Evolutionary conservation across 2,329 filamentous ascomycete species (phyloP).

Genomic region (Zasmidium citrigriseum): DNA sequence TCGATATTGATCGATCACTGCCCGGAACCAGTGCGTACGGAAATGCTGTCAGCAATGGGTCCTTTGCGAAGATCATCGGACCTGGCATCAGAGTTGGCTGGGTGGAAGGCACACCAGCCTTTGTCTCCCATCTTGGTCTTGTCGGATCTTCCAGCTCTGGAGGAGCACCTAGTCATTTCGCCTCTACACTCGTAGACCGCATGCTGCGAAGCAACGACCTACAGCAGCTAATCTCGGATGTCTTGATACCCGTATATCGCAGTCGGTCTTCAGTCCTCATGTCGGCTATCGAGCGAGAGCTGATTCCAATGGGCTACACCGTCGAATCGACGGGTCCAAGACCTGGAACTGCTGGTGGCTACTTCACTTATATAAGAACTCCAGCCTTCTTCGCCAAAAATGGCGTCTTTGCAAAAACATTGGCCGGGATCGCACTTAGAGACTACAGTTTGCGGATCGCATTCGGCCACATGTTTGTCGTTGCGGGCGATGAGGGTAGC

Average conservation of each 20-base stretch:
- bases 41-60: conserved; percentile 80
- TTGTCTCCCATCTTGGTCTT: conserved; percentile 38
- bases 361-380: conserved; percentile 54
- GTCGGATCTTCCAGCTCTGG: conserved; percentile 58
- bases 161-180: conserved; percentile 61
- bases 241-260: conserved; percentile 58
- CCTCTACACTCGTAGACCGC: conserved; percentile 57
- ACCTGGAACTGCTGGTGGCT: conserved; percentile 66
- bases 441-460: conserved; percentile 13
- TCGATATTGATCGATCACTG: conserved; percentile 72
- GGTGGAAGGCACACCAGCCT: conserved; percentile 69
- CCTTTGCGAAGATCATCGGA: conserved; percentile 82
- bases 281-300: conserved; percentile 57
- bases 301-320: conserved; percentile 64
- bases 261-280: conserved; percentile 57
- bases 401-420: conserved; percentile 11
- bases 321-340: conserved; percentile 37
- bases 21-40: conserved; percentile 69
- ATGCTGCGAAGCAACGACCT: conserved; percentile 54
- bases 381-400: conserved; percentile 6
- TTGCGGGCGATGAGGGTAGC: conserved; percentile 14
- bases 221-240: conserved; percentile 53
- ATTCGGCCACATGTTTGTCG: conserved; percentile 19
- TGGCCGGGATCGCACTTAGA: conserved; percentile 11
- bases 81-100: conserved; percentile 84